Conservation (phyloP, 805 yeast species). For the Spathaspora sp. region DNA sequence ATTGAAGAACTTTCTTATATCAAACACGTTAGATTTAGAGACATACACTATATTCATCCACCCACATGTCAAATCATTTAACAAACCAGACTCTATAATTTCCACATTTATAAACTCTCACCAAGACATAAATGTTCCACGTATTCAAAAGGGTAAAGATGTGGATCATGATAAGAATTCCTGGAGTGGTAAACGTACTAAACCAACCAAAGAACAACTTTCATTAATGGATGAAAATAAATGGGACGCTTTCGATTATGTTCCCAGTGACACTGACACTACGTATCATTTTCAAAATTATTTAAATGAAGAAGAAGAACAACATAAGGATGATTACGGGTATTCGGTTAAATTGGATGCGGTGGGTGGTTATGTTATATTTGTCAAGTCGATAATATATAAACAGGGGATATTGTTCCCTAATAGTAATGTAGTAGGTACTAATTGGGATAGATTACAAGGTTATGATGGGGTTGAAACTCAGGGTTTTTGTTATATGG, state of each 20-base stretch:
- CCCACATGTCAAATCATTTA: slow-evolving; percentile 25
- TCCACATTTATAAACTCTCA: slow-evolving; percentile 20
- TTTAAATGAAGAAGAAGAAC: slow-evolving; percentile 7
- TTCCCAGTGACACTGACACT: slow-evolving; percentile 27
- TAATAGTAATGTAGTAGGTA: slow-evolving; percentile 42
- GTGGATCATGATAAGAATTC: slow-evolving; percentile 36
- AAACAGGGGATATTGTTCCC: slow-evolving; percentile 47
- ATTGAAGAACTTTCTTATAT: slow-evolving; percentile 29
- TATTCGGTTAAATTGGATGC: slow-evolving; percentile 35
- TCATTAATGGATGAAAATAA: slow-evolving; percentile 22
- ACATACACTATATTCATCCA: slow-evolving; percentile 33
- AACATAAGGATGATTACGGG: slow-evolving; percentile 4
- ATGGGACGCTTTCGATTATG: slow-evolving; percentile 29
- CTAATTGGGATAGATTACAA: slow-evolving; percentile 43
- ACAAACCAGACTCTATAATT: slow-evolving; percentile 18
- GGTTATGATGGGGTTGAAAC: slow-evolving; percentile 51
- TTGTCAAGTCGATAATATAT: slow-evolving; percentile 38
- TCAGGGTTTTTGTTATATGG: slow-evolving; percentile 49
- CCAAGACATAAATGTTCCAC: slow-evolving; percentile 34
- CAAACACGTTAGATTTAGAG: slow-evolving; percentile 22
- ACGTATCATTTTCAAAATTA: slow-evolving; percentile 27
- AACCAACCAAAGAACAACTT: slow-evolving; percentile 27
- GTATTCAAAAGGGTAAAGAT: slow-evolving; percentile 21
- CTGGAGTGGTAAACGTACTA: slow-evolving; percentile 35
- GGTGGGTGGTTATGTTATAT: slow-evolving; percentile 50